Conservation (phyloP, 192 early-diverging fungal species). For the Coemansia sp. region DNA sequence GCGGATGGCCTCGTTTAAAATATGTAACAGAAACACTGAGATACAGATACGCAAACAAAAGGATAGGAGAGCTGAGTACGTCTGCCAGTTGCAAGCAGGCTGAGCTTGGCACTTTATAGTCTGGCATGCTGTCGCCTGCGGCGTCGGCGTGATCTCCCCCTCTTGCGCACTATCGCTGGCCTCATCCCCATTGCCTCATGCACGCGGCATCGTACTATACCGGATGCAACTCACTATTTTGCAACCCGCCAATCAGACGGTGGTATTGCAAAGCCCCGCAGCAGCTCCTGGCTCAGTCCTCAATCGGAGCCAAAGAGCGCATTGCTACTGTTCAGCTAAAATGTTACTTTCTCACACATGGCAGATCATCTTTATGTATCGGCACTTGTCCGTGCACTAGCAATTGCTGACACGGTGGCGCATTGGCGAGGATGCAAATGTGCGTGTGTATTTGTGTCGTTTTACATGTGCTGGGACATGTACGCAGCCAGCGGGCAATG, state of each 20-base stretch:
- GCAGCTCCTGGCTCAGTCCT: neutral
- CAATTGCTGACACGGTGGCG: neutral
- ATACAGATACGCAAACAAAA: neutral
- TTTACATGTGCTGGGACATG: neutral
- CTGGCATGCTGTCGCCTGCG: neutral
- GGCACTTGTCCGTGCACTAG: neutral
- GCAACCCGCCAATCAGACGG: neutral
- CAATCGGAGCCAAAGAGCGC: neutral
- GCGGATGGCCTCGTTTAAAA: neutral
- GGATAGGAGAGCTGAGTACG: neutral
- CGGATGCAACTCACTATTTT: neutral
- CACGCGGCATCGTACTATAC: neutral
- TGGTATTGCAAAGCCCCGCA: neutral
- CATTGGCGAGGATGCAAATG: neutral
- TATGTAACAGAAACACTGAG: neutral
- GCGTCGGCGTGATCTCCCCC: neutral
- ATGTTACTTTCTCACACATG: neutral
- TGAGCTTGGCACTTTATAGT: neutral
- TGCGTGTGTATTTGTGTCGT: neutral
- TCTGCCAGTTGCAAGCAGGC: neutral
- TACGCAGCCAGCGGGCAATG: neutral
- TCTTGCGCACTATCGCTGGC: conserved; percentile 1
- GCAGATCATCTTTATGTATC: neutral
- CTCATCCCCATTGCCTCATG: neutral
- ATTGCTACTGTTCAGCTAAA: neutral